Evolutionary conservation across 441 rosid genomes (phyloP).

Genomic region (Rhodomyrtus psidioides): DNA sequence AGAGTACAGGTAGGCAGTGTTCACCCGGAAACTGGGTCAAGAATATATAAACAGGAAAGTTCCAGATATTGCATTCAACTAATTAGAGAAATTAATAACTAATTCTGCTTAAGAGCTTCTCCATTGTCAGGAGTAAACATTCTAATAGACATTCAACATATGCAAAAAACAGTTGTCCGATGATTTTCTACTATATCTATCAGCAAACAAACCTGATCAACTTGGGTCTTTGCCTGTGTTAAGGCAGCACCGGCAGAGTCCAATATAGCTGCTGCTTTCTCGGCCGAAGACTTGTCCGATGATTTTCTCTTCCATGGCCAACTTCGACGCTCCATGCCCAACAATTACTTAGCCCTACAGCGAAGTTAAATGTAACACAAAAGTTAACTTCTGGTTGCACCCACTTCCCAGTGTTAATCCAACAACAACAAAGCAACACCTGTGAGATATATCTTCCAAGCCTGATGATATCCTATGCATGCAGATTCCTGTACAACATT

Average conservation of each 20-base stretch:
- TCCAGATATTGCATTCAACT: not conserved
- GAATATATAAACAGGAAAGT: not conserved
- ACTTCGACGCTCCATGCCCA: constrained; percentile 38
- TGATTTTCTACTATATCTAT: not conserved
- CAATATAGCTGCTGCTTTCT: not conserved
- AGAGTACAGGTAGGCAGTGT: not conserved
- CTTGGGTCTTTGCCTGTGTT: not conserved
- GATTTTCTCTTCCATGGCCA: constrained; percentile 65
- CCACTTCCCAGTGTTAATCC: not conserved
- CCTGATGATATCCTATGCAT: not conserved
- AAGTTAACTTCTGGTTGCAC: not conserved
- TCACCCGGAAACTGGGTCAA: not conserved
- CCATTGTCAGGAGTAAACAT: not conserved
- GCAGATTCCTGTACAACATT: not conserved
- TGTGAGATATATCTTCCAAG: not conserved
- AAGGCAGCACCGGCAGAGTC: not conserved
- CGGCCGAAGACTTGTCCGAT: constrained; percentile 20
- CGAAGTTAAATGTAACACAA: not conserved
- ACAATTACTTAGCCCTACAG: not conserved
- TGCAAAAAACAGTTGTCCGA: not conserved
- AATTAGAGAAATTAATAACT: not conserved
- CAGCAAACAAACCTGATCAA: not conserved
- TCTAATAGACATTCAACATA: not conserved
- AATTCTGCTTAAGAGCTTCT: not conserved
- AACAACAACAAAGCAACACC: not conserved